Percentiles rank a stretch among this genome's conserved stretches.
Evolutionary conservation across 768 basidiomycete species (phyloP).

Genomic region (Amanita rubescens): DNA sequence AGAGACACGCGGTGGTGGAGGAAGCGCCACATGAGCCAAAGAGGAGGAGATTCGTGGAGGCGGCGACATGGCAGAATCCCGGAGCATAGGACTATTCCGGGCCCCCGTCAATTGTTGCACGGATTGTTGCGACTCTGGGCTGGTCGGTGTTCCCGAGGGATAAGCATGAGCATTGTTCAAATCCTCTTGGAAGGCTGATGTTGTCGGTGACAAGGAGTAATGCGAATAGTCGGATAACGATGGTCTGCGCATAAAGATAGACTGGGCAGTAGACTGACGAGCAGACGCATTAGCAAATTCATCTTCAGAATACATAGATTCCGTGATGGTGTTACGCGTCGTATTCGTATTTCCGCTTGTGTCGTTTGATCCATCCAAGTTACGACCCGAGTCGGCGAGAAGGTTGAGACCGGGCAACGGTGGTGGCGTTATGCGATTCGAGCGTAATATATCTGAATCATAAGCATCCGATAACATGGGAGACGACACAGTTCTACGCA

Average conservation of each 20-base stretch:
- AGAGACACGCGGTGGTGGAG: slow-evolving; percentile 42
- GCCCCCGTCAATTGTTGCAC: slow-evolving; percentile 16
- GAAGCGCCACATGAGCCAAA: slow-evolving; percentile 44
- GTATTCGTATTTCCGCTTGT: slow-evolving; percentile 14
- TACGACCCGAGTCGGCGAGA: no score
- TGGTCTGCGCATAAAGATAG: slow-evolving; percentile 39
- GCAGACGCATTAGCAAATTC: slow-evolving; percentile 20
- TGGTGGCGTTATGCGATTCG: slow-evolving; percentile 36
- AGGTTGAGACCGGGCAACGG: slow-evolving; percentile 26
- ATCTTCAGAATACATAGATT: slow-evolving; percentile 33
- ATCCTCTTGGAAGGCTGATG: slow-evolving; percentile 72
- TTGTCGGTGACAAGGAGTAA: slow-evolving; percentile 55
- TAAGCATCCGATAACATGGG: slow-evolving; percentile 42
- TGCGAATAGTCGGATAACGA: slow-evolving; percentile 65
- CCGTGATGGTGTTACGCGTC: slow-evolving; percentile 17
- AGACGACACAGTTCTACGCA: slow-evolving; percentile 49
- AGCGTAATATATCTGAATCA: slow-evolving; percentile 23
- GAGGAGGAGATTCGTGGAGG: slow-evolving; percentile 65
- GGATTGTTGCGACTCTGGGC: slow-evolving; percentile 21
- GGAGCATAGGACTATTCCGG: slow-evolving; percentile 23
- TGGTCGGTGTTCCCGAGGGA: slow-evolving; percentile 18
- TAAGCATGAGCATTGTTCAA: slow-evolving; percentile 23
- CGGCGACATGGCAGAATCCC: slow-evolving; percentile 39
- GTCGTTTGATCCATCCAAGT: slow-evolving; percentile 21
- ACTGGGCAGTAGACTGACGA: slow-evolving; percentile 45